These are phyloP conservation scores for Akebia trifoliata DNA, from an alignment of 164 flowering plant genomes.

Conservation along the genomic window DNA sequence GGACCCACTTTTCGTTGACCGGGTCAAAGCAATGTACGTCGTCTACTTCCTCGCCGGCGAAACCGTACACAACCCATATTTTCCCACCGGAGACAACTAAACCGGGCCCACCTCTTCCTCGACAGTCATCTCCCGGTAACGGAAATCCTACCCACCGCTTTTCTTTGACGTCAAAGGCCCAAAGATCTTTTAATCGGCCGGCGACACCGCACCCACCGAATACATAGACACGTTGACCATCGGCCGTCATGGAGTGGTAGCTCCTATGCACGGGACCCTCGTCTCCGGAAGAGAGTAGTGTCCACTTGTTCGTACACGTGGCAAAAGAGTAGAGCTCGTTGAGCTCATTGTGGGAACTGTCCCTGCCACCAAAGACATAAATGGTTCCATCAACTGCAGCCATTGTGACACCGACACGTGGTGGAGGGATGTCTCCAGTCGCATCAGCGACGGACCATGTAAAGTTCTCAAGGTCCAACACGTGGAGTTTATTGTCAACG, in stretches of 20 bases:
- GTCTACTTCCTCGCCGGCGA: slow-evolving; percentile 67
- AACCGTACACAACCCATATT: slow-evolving; percentile 91
- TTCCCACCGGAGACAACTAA: slow-evolving; percentile 50
- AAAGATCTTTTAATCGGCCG: slow-evolving; percentile 75
- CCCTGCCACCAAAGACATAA: slow-evolving; percentile 91
- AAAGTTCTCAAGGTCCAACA: slow-evolving; percentile 50
- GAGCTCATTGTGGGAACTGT: slow-evolving; percentile 62
- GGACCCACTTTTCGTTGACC: slow-evolving; percentile 42
- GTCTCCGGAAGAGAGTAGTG: slow-evolving; percentile 50
- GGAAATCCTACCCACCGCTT: slow-evolving; percentile 50
- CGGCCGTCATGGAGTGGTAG: slow-evolving; percentile 73
- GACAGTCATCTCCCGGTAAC: slow-evolving; percentile 46
- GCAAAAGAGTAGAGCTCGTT: slow-evolving; percentile 80
- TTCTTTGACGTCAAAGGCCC: slow-evolving; percentile 58
- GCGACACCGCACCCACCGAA: slow-evolving; percentile 82
- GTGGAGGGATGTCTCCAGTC: slow-evolving; percentile 81
- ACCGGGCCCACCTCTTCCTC: slow-evolving; percentile 87
- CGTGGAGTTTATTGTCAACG: slow-evolving; percentile 72
- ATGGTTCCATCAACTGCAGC: slow-evolving; percentile 55
- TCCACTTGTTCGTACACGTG: slow-evolving; percentile 61
- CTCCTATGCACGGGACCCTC: slow-evolving; percentile 66
- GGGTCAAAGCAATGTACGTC: slow-evolving; percentile 80
- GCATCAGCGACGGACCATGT: slow-evolving; percentile 69
- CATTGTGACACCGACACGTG: slow-evolving; percentile 90
- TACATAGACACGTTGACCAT: slow-evolving; percentile 56